Percentiles rank a stretch among this genome's conserved stretches.
phyloP scores from a whole-genome alignment of 495 filamentous ascomycete species.

The Penicillium odoratum region DNA sequence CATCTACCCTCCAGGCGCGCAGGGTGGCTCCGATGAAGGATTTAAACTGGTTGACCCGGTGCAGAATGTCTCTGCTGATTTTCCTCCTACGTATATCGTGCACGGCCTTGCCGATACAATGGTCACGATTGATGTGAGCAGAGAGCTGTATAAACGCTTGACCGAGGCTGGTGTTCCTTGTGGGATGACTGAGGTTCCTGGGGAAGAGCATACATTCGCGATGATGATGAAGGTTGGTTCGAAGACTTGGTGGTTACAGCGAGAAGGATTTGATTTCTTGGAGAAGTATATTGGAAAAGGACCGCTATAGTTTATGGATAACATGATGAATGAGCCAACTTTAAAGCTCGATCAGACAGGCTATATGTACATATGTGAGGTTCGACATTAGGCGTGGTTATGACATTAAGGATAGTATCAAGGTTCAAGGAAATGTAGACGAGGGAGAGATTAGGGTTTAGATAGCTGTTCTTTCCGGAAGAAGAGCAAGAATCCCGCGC shows the following conservation, averaged over 20 bases:
- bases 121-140: constrained; percentile 32
- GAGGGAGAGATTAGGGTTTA: constrained; percentile 8
- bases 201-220: constrained; percentile 40
- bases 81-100: constrained; percentile 37
- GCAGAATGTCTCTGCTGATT: constrained; percentile 15
- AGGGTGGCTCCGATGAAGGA: constrained; percentile 7
- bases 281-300: constrained; percentile 30
- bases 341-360: background rate
- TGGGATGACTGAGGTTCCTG: constrained; percentile 37
- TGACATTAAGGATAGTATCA: background rate
- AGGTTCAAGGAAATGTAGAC: background rate
- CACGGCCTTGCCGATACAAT: constrained; percentile 31
- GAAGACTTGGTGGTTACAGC: constrained; percentile 36
- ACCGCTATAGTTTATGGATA: constrained; percentile 4
- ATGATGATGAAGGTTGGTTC: constrained; percentile 36
- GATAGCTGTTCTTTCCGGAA: constrained; percentile 39
- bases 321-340: background rate
- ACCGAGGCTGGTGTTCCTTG: constrained; percentile 24
- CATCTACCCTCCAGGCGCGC: constrained; percentile 21
- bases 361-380: background rate
- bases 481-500: constrained; percentile 65
- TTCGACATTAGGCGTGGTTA: background rate
- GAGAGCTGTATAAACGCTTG: constrained; percentile 21
- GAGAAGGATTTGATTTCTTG: constrained; percentile 39
- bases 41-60: constrained; percentile 30